Base-by-base conservation (phyloP, 2,329 filamentous ascomycete genomes). In the Lasiodiplodia theobromae region DNA sequence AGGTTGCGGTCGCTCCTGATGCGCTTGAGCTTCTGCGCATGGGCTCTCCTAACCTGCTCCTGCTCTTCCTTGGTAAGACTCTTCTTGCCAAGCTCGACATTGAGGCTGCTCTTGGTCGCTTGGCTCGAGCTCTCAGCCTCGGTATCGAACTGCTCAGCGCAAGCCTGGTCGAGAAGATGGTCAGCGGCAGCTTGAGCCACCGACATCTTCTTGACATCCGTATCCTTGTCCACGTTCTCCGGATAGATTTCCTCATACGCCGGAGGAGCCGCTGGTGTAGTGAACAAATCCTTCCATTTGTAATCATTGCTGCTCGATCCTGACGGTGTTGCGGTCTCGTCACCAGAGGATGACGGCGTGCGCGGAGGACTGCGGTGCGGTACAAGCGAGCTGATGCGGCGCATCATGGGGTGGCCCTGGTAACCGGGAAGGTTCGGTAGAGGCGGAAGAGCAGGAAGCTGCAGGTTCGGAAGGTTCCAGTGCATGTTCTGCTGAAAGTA, bases 211-310 rank as follows among this genome's bases (percentile, higher is more conserved):
- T 91, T 90, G 28, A 79, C 80, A 7, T 68, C 67, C 68, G 54
- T 57, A 34, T 70, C 68, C 47, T 58, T 67, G 66, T 83, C 79
- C 51, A 34, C 76, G 51, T 77, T 76, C 5, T 82, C 81, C 1
- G 91, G 92, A 77, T 89, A 96, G 34, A 96, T 87, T 58, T 94
- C 92, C 66, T 94, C 89, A 72, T 96, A 96, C 0, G 92, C 87
- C 11, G 92, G 92, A 38, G 87, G 83, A 83, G 65, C 88, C 86
- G 67, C 82, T 4, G 67, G 51, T 10, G 47, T 68, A 2, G 49
- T 56, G 11, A 68, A 68, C 66, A 78, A 76, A 57, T 66, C 71
- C 72, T 38, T 73, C 76, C 65, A 66, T 28, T 40, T 70, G 31
- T 63, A 68, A 12, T 71, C 66, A 40, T 66, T 56, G 53, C 52